Evolutionary conservation across 2,329 filamentous ascomycete species (phyloP), one percentile per base, ranked within the genome.

Genomic region (Lecanosticta acicola): DNA sequence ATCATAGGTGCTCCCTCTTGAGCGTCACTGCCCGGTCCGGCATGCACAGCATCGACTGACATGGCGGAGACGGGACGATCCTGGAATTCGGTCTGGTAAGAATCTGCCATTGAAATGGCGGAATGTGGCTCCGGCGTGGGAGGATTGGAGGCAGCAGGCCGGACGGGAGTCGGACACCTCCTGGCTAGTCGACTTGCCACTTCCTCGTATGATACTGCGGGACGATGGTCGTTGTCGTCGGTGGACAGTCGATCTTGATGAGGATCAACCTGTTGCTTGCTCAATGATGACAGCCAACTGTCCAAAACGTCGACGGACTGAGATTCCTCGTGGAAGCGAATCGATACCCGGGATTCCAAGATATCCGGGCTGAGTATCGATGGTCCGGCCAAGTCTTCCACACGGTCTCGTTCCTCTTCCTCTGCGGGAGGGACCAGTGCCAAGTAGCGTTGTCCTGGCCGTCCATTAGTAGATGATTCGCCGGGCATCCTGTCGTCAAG

Each of bases 321-420:
- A 14, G 54, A 56, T 26, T 62, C 59, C 33, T 64, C 60, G 24
- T 60, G 53, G 36, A 65, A 59, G n/a, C 56, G 58, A 7, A 66
- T 54, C 4, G 62, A 65, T 7, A 66, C 60, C 32, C 49, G 51
- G 16, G 62, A 63, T 11, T 65, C 62, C 33, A 62, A 38, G 10
- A 66, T 59, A 16, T 56, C 54, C 17, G 55, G 58, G 41, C 58
- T 57, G 42, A 26, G 34, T 3, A 21, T 16, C 36, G 21, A 46
- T 21, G 29, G 43, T 35, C 26, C 46, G 19, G 34, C 21, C 13
- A 32, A 16, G 20, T 29, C 34, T 16, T 10, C 35, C n/a, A 32
- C 14, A 7, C 14, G 16, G 14, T 19, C 5, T 19, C 16, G 35
- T 17, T 37, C 35, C 4, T 18, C 7, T 16, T 50, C 45, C 16